A percentile compares a stretch with the other conserved stretches of the same genome.
Conservation (phyloP, 179 eudicot species). For the Sideroxylon spinosum region DNA sequence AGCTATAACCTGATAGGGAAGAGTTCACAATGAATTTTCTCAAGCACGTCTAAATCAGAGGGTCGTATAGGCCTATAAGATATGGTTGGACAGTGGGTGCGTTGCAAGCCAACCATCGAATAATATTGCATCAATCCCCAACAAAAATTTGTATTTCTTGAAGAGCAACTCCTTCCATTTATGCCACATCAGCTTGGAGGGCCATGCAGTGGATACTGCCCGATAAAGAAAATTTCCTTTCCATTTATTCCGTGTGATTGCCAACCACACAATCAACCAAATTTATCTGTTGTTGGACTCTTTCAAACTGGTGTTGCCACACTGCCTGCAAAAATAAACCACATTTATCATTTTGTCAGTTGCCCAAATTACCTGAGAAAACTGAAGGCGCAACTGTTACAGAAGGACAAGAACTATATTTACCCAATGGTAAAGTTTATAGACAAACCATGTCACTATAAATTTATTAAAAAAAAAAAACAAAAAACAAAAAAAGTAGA, state of each 20-base stretch:
- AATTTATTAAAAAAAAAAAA: no score
- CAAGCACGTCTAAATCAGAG: conserved; percentile 64
- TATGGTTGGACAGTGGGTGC: conserved; percentile 52
- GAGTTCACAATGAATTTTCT: conserved; percentile 64
- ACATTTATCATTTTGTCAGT: background rate
- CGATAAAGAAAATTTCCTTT: conserved; percentile 11
- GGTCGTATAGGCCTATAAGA: conserved; percentile 72
- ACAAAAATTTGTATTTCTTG: conserved; percentile 32
- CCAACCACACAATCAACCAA: conserved; percentile 5
- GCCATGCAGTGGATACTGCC: conserved; percentile 30
- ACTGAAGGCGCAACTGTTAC: background rate
- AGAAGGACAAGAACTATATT: background rate
- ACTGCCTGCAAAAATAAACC: conserved; percentile 4
- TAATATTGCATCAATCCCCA: conserved; percentile 40
- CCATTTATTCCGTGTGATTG: background rate
- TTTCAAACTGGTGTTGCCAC: background rate
- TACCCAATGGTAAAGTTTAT: background rate
- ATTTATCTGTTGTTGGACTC: background rate
- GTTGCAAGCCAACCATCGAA: conserved; percentile 62
- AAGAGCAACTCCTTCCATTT: conserved; percentile 49
- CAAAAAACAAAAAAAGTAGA: background rate
- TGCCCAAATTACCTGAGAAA: background rate
- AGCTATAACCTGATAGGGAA: conserved; percentile 78
- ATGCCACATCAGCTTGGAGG: conserved; percentile 36
- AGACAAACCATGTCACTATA: background rate